Conservation (phyloP, 2,329 filamentous ascomycete genomes). For the Pestalotiopsis fici region DNA sequence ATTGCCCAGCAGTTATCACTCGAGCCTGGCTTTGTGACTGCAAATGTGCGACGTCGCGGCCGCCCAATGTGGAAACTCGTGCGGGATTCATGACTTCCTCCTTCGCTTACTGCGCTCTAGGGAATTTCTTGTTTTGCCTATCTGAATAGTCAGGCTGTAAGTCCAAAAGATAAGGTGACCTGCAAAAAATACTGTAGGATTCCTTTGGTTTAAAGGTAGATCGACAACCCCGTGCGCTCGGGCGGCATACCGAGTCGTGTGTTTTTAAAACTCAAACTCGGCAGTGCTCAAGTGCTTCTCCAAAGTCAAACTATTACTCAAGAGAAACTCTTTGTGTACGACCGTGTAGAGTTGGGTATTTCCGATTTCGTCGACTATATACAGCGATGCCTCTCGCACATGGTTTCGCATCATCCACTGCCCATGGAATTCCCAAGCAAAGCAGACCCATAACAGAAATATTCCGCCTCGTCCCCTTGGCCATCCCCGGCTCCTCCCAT, state of each 20-base stretch:
- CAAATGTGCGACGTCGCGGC: neutral
- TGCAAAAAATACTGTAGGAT: neutral
- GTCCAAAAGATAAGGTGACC: neutral
- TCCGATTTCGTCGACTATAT: neutral
- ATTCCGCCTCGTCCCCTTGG: slow-evolving; percentile 1
- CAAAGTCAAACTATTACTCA: slow-evolving; percentile 1
- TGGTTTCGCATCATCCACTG: slow-evolving; percentile 6
- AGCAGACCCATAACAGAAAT: neutral
- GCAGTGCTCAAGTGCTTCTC: neutral
- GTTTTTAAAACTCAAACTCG: neutral
- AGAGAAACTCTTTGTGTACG: slow-evolving; percentile 4
- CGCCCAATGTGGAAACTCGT: neutral
- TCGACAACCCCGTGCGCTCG: neutral
- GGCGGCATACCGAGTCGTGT: neutral
- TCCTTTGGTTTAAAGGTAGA: neutral
- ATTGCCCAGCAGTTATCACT: neutral
- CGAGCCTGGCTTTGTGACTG: neutral
- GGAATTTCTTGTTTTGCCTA: neutral
- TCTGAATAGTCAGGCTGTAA: neutral
- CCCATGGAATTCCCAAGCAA: neutral
- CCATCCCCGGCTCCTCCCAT: neutral
- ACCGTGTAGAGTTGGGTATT: neutral
- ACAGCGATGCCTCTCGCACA: slow-evolving; percentile 2
- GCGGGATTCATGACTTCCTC: neutral
- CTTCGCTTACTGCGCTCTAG: neutral